Evolutionary conservation across 345 rosid species (phyloP), one percentile per base, ranked within the genome.

Genomic region (Ceriops decandra): DNA sequence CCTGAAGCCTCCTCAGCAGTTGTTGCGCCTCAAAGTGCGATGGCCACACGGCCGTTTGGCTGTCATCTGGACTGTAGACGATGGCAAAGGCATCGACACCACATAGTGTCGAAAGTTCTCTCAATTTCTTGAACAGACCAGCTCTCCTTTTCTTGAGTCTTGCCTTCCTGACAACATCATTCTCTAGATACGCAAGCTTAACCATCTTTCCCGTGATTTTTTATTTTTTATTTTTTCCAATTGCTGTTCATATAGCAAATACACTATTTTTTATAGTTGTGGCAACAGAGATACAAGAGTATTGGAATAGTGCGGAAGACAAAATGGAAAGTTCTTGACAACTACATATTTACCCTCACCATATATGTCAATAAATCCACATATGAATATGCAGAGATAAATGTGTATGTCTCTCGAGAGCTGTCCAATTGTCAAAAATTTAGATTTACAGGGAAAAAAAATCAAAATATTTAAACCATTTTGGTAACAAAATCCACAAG

Each of bases 131-230:
- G 31, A 85, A 2, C 22, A 87, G 63, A 31, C 86, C 87, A 7
- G 13, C 9, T 63, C 76, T 75, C 60, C 82, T 82, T 66, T 85
- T 83, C 75, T 71, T 83, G 7, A 83, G 80, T 72, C 86, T 76
- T 17, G 82, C 82, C 78, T 67, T 83, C 27, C 86, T 74, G 2
- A 80, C 80, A 28, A 32, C 57, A 3, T 80, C 81, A 62, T 71
- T 83, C 53, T 2, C 80, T 5, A 83, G 81, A 79, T 76, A 83
- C 5, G 24, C 67, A 24, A 81, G 82, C 49, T 73, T 76, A 57
- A 85, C 81, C 78, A 76, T 85, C 76, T 73, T 87, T 62, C 91
- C 80, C 5, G 83, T 68, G 87, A 86, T 86, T 42, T 47, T 32
- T 22, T 64, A 24, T 52, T 8, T 57, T 70, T 65, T n/a, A 21